phyloP scores from a whole-genome alignment of 306 rosid species.

The Nissolia schottii region DNA sequence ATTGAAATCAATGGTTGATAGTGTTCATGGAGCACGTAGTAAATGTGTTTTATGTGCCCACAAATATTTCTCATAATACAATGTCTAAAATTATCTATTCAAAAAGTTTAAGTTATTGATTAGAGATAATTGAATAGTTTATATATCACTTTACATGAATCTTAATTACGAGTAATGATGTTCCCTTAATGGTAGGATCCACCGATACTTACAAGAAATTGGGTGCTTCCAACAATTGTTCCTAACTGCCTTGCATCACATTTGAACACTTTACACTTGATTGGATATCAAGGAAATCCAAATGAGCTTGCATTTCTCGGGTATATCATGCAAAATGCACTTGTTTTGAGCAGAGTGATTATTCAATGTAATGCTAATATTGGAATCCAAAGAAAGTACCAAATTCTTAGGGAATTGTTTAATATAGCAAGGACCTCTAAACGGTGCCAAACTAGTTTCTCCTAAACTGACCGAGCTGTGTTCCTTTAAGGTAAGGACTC shows the following conservation, averaged over 20 bases:
- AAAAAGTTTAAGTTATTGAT: too few species aligned
- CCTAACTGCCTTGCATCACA: neutral
- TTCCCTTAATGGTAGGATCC: neutral
- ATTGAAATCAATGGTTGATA: too few species aligned
- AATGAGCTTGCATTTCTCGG: conserved; percentile 1
- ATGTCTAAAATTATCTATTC: too few species aligned
- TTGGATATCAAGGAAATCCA: neutral
- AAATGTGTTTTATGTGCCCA: too few species aligned
- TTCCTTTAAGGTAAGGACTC: neutral
- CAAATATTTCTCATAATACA: too few species aligned
- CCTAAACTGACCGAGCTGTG: neutral
- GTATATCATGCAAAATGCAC: neutral
- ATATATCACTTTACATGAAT: too few species aligned
- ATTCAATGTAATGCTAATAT: neutral
- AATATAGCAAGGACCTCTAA: neutral
- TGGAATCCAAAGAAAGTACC: neutral
- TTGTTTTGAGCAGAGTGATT: neutral
- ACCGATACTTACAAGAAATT: neutral
- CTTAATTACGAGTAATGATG: neutral
- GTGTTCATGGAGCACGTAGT: too few species aligned
- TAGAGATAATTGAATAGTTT: too few species aligned
- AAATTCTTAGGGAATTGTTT: neutral
- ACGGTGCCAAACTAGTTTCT: neutral
- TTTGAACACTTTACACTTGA: neutral
- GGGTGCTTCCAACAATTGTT: neutral